Conservation (phyloP, 2,329 filamentous ascomycete genomes). For the Beauveria rudraprayagi region DNA sequence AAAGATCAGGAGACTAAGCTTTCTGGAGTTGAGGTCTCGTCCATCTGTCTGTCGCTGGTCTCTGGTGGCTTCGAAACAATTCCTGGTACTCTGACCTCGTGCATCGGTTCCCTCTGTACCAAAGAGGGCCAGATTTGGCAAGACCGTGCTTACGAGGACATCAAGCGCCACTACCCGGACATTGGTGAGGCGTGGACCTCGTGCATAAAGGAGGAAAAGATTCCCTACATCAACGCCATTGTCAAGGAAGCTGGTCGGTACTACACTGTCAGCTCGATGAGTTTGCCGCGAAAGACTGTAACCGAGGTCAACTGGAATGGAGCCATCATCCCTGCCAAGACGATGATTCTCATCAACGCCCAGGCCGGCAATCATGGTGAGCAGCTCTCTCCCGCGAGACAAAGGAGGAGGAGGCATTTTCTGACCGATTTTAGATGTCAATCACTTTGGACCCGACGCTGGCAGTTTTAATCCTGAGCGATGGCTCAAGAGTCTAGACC, state of each 20-base stretch:
- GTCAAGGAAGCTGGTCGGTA: slow-evolving; percentile 45
- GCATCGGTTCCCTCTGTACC: slow-evolving; percentile 41
- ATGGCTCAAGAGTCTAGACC: neutral
- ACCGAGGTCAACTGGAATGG: slow-evolving; percentile 43
- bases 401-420: neutral
- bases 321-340: slow-evolving; percentile 41
- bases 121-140: slow-evolving; percentile 41
- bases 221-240: slow-evolving; percentile 40
- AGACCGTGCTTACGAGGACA: slow-evolving; percentile 43
- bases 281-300: slow-evolving; percentile 41
- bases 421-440: neutral
- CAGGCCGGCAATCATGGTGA: slow-evolving; percentile 45
- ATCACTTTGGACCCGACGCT: neutral
- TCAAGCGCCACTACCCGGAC: slow-evolving; percentile 38
- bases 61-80: slow-evolving; percentile 48
- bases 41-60: slow-evolving; percentile 44
- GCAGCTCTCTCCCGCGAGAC: slow-evolving; percentile 10
- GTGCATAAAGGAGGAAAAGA: slow-evolving; percentile 35
- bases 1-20: slow-evolving; percentile 47
- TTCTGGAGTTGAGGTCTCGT: slow-evolving; percentile 43
- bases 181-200: slow-evolving; percentile 37
- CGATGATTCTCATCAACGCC: slow-evolving; percentile 47
- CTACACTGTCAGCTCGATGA: slow-evolving; percentile 47
- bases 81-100: slow-evolving; percentile 43
- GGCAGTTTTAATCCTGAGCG: neutral